These are phyloP conservation scores for Corynascus novoguineensis DNA, from an alignment of 495 filamentous ascomycete species.

Conservation along the genomic window DNA sequence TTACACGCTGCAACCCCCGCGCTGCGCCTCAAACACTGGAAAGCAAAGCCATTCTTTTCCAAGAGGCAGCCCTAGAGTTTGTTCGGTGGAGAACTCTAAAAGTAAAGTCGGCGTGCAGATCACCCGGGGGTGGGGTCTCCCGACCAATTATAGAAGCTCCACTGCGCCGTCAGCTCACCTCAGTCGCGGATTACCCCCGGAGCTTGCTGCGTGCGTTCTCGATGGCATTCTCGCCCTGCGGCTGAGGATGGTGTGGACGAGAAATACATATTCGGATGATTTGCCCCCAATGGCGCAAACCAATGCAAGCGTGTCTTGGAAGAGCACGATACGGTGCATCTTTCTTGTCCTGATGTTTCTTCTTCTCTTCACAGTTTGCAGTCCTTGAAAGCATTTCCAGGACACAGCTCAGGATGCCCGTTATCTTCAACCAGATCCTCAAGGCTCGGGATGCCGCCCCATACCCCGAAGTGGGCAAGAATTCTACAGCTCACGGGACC, in stretches of 20 bases:
- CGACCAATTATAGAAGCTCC: conserved; percentile 1
- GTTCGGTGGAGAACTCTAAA: too few species aligned
- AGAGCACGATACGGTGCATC: too few species aligned
- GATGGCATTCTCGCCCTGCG: not conserved
- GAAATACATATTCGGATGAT: not conserved
- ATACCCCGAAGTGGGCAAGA: not conserved
- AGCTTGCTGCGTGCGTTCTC: too few species aligned
- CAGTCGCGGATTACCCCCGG: not conserved
- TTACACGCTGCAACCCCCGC: not conserved
- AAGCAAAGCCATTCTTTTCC: not conserved
- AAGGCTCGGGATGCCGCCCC: not conserved
- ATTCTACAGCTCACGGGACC: not conserved
- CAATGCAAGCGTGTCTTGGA: too few species aligned
- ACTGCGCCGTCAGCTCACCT: not conserved
- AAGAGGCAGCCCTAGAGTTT: too few species aligned
- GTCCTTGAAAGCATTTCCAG: too few species aligned
- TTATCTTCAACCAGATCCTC: not conserved
- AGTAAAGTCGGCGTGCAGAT: not conserved
- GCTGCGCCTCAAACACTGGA: conserved; percentile 2
- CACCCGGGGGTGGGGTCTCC: not conserved
- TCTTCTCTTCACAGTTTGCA: too few species aligned
- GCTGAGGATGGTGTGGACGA: not conserved
- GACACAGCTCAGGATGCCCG: not conserved
- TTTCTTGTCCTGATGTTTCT: too few species aligned
- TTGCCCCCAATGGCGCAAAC: not conserved